These are phyloP conservation scores for Limtongozyma cylindracea DNA, from an alignment of 805 yeast genomes.

Conservation along the genomic window DNA sequence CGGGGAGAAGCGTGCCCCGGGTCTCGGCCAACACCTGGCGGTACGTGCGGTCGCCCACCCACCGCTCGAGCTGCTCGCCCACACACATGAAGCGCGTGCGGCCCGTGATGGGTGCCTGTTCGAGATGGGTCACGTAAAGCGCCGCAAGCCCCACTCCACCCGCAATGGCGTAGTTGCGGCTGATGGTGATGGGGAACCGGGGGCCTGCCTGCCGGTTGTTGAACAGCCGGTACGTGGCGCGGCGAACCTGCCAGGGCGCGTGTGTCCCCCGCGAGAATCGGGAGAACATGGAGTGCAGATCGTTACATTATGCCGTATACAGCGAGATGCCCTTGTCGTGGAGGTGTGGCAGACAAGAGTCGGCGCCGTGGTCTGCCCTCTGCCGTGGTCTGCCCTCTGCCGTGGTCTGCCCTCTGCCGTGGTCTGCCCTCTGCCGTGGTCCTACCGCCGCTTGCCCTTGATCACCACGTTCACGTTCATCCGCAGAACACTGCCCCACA, in stretches of 20 bases:
- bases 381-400: not conserved
- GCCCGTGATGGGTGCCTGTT: conserved; percentile 63
- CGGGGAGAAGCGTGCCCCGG: conserved; percentile 27
- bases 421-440: not conserved
- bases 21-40: conserved; percentile 30
- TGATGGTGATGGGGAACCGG: conserved; percentile 1
- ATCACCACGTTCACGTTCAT: conserved; percentile 14
- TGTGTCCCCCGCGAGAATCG: not conserved
- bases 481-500: conserved; percentile 60
- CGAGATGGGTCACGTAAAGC: conserved; percentile 16
- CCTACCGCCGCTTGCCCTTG: conserved; percentile 8
- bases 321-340: not conserved
- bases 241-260: not conserved
- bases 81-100: conserved; percentile 50
- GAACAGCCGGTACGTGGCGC: conserved; percentile 5
- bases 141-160: conserved; percentile 2
- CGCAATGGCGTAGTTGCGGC: conserved; percentile 9
- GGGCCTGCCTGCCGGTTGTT: conserved; percentile 1
- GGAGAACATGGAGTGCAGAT: not conserved
- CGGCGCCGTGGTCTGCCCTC: not conserved
- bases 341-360: not conserved
- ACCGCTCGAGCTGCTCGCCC: conserved; percentile 34
- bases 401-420: not conserved
- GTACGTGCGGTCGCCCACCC: conserved; percentile 41
- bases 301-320: not conserved